Percentiles rank a stretch among this genome's conserved stretches.
Evolutionary conservation across 2,329 filamentous ascomycete genomes (phyloP).

Genomic region (Trichophyton equinum): DNA sequence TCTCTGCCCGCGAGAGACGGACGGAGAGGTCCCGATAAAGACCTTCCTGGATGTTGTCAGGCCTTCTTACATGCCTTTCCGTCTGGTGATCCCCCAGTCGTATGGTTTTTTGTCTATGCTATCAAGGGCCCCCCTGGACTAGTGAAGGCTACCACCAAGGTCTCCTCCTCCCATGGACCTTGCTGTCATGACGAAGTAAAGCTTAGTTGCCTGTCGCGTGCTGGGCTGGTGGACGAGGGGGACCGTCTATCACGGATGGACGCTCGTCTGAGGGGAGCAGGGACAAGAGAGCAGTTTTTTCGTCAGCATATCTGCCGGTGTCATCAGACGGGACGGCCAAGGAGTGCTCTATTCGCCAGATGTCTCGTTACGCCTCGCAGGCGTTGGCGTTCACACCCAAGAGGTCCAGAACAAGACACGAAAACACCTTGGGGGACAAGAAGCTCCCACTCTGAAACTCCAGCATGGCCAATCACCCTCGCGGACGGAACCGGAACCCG

Average conservation of each 20-base stretch:
- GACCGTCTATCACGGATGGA: not conserved
- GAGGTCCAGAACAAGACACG: not conserved
- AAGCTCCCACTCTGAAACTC: not conserved
- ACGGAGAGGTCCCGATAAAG: not conserved
- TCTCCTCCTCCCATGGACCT: not conserved
- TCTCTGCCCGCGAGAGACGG: not conserved
- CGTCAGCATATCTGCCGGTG: not conserved
- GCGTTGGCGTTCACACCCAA: not conserved
- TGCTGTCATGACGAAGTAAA: not conserved
- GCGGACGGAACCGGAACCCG: constrained; percentile 1
- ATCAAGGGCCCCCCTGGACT: not conserved
- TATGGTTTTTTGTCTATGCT: not conserved
- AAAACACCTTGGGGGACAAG: not conserved
- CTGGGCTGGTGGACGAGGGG: not conserved
- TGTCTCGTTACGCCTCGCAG: no score
- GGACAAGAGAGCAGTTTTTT: no score
- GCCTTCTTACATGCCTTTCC: not conserved
- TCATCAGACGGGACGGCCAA: not conserved
- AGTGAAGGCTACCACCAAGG: not conserved
- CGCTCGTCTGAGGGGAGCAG: no score
- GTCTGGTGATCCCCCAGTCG: not conserved
- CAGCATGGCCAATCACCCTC: not conserved
- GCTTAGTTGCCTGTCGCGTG: not conserved
- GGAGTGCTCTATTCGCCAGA: not conserved
- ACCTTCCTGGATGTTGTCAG: not conserved